Conservation (phyloP, 176 grass and related monocot species). For the Eragrostis nindensis region DNA sequence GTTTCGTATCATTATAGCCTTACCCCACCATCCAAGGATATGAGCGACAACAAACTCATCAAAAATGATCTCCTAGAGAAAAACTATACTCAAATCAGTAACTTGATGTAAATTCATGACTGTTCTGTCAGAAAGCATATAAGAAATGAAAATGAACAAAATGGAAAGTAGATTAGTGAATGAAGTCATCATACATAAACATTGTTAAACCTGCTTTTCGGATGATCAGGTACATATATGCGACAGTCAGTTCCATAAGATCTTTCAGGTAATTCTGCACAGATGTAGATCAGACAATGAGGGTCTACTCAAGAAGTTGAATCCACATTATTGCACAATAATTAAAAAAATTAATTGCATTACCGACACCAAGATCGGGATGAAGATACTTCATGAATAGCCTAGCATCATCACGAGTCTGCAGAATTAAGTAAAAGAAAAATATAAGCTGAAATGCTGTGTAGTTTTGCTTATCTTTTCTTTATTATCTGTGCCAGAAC, state of each 20-base stretch:
- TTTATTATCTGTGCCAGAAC: neutral
- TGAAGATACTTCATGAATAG: constrained; percentile 98
- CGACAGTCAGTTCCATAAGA: constrained; percentile 95
- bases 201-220: constrained; percentile 97
- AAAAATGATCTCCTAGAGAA: constrained; percentile 94
- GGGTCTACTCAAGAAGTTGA: constrained; percentile 32
- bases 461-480: neutral
- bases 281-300: constrained; percentile 38
- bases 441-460: constrained; percentile 29
- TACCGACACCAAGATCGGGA: constrained; percentile 94
- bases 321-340: constrained; percentile 5
- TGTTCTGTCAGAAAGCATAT: constrained; percentile 8
- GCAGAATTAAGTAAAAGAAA: constrained; percentile 31
- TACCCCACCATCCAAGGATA: constrained; percentile 99
- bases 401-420: constrained; percentile 94
- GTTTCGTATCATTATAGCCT: constrained; percentile 99
- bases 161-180: constrained; percentile 53
- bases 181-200: constrained; percentile 96
- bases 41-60: constrained; percentile 99
- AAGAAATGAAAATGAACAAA: constrained; percentile 38
- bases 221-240: constrained; percentile 96
- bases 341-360: constrained; percentile 44
- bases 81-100: constrained; percentile 86
- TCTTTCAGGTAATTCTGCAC: constrained; percentile 95
- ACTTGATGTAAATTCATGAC: constrained; percentile 57